phyloP scores from a whole-genome alignment of 768 basidiomycete species.

The Boletus reticuloceps region DNA sequence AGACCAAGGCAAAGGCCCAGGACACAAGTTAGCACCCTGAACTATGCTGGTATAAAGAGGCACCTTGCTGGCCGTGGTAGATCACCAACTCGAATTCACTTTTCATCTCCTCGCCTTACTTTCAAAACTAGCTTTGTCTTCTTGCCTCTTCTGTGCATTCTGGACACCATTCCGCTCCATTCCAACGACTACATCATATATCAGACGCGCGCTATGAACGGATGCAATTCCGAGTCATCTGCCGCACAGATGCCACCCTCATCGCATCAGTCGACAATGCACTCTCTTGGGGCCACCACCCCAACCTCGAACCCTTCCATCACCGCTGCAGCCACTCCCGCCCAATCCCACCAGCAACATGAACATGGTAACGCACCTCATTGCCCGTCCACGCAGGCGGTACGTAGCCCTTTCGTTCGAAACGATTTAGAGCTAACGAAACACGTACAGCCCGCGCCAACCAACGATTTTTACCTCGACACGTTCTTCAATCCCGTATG shows the following conservation, averaged over 20 bases:
- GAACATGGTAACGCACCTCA: neutral
- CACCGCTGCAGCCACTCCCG: neutral
- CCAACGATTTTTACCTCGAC: conserved; percentile 48
- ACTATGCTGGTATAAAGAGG: conserved; percentile 1
- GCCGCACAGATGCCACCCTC: neutral
- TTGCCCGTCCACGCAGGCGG: neutral
- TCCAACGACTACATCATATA: neutral
- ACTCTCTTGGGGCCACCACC: neutral
- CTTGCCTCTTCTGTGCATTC: neutral
- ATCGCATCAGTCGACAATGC: neutral
- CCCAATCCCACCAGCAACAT: neutral
- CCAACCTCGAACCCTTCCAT: neutral
- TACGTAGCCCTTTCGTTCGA: neutral
- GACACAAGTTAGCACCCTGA: no score
- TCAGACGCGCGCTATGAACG: neutral
- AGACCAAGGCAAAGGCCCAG: no score
- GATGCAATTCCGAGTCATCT: neutral
- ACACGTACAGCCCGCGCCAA: neutral
- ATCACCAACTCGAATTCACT: neutral
- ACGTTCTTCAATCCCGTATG: conserved; percentile 40
- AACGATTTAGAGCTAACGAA: neutral
- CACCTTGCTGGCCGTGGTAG: neutral
- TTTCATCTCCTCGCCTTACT: neutral
- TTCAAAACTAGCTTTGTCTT: neutral
- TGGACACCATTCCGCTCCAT: neutral